Conservation (phyloP, 2,329 filamentous ascomycete species). For the Stagonosporopsis chrysanthemi region DNA sequence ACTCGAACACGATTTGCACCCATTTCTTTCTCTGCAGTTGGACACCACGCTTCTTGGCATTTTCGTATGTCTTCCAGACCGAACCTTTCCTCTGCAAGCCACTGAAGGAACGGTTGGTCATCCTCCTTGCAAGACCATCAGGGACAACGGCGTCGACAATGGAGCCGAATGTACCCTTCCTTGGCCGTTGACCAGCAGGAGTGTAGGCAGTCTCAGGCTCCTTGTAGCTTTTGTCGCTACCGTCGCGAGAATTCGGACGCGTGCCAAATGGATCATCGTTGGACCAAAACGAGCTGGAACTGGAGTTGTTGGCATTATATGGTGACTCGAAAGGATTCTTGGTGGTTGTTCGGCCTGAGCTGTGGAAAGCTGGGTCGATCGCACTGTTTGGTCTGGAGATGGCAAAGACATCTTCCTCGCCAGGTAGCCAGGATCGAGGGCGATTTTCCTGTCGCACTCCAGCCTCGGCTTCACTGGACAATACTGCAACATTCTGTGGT, state of each 20-base stretch:
- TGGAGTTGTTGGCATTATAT: neutral
- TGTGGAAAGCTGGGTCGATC: constrained; percentile 8
- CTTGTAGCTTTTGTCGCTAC: constrained; percentile 13
- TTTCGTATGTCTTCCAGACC: constrained; percentile 32
- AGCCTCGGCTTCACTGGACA: neutral
- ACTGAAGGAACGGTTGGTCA: constrained; percentile 28
- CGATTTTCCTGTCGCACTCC: neutral
- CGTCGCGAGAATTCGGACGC: constrained; percentile 13
- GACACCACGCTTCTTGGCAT: constrained; percentile 32
- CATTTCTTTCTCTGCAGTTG: constrained; percentile 43
- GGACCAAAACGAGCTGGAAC: constrained; percentile 18
- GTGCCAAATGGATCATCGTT: constrained; percentile 25
- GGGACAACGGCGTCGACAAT: constrained; percentile 30
- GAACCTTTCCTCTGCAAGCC: constrained; percentile 22
- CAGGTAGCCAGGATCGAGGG: constrained; percentile 10
- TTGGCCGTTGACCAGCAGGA: constrained; percentile 8
- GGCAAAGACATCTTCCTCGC: constrained; percentile 10
- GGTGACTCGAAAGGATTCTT: constrained; percentile 5
- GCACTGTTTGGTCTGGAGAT: constrained; percentile 16
- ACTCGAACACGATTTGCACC: constrained; percentile 51
- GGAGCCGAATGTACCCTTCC: constrained; percentile 26
- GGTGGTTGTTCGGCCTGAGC: constrained; percentile 15
- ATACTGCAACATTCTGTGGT: neutral
- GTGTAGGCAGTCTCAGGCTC: constrained; percentile 19
- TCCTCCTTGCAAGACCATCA: constrained; percentile 22